Conservation (phyloP, 768 basidiomycete genomes). For the Xerocomellus dryophilus region DNA sequence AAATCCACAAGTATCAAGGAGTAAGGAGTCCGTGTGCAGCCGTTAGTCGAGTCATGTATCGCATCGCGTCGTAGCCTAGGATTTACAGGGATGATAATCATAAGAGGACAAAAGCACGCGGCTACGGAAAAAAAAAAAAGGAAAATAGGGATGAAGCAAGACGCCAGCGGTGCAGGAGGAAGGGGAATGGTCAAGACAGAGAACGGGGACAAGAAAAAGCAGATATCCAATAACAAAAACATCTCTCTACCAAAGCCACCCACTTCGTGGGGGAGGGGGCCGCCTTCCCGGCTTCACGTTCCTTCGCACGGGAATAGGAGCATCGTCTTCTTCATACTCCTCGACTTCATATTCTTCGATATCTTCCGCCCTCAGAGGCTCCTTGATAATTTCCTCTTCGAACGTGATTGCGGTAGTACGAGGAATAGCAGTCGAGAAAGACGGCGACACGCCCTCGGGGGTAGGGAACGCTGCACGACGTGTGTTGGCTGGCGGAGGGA, state of each 20-base stretch:
- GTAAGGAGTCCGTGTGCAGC: constrained; percentile 18
- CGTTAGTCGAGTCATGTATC: constrained; percentile 27
- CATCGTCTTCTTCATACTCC: constrained; percentile 44
- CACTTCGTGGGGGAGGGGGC: constrained; percentile 43
- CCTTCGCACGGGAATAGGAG: constrained; percentile 41
- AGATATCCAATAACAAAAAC: constrained; percentile 32
- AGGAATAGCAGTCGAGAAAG: constrained; percentile 59
- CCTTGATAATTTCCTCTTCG: constrained; percentile 51
- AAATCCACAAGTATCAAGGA: constrained; percentile 13
- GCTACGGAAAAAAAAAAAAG: neutral
- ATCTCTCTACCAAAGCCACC: constrained; percentile 57
- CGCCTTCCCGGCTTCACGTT: constrained; percentile 45
- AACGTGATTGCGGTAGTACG: constrained; percentile 71
- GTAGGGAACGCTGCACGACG: constrained; percentile 71
- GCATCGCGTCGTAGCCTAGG: constrained; percentile 20
- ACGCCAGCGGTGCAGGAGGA: constrained; percentile 24
- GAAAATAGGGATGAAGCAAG: constrained; percentile 19
- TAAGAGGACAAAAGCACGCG: constrained; percentile 9
- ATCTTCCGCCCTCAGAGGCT: constrained; percentile 37
- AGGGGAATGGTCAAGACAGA: constrained; percentile 15
- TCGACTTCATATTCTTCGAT: constrained; percentile 36
- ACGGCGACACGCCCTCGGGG: constrained; percentile 59
- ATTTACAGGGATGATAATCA: constrained; percentile 14
- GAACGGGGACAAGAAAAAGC: constrained; percentile 31
- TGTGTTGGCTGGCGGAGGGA: constrained; percentile 76